phyloP scores from a whole-genome alignment of 495 filamentous ascomycete genomes.

The Penicillium tannophilum region DNA sequence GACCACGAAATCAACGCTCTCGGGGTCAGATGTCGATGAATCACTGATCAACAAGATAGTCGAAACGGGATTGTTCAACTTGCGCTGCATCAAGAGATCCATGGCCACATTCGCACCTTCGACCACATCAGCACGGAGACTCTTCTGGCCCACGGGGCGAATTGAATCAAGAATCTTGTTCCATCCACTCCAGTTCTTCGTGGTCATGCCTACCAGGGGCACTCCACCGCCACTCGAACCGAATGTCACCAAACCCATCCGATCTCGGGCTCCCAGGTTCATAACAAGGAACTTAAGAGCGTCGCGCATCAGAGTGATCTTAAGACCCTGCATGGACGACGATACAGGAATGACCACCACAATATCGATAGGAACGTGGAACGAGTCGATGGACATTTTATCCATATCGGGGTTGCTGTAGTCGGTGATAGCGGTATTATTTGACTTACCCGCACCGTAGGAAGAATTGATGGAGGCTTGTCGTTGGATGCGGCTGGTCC shows the following conservation, averaged over 20 bases:
- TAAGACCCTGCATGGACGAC: conserved; percentile 98
- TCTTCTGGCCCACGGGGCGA: conserved; percentile 94
- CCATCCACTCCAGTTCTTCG: conserved; percentile 93
- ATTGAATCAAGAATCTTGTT: conserved; percentile 83
- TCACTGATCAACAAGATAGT: conserved; percentile 98
- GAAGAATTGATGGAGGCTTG: conserved; percentile 87
- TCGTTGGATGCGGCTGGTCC: conserved; percentile 68
- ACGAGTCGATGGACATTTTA: conserved; percentile 57
- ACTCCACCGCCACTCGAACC: conserved; percentile 93
- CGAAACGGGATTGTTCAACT: conserved; percentile 93
- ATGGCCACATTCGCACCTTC: conserved; percentile 98
- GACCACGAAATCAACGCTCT: conserved; percentile 97
- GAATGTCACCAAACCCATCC: conserved; percentile 98
- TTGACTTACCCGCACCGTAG: conserved; percentile 63
- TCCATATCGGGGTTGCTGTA: conserved; percentile 67
- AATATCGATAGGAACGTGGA: conserved; percentile 93
- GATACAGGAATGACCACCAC: conserved; percentile 97
- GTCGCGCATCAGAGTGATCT: conserved; percentile 94
- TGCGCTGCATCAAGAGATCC: conserved; percentile 98
- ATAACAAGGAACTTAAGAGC: conserved; percentile 90
- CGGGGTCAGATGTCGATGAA: conserved; percentile 93
- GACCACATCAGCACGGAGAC: conserved; percentile 92
- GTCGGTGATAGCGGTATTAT: conserved; percentile 48
- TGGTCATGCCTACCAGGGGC: conserved; percentile 96
- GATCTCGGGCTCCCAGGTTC: conserved; percentile 88